Evolutionary conservation across 495 filamentous ascomycete genomes (phyloP), one percentile per base, ranked within the genome.

Genomic region (Filosporella fistucella): DNA sequence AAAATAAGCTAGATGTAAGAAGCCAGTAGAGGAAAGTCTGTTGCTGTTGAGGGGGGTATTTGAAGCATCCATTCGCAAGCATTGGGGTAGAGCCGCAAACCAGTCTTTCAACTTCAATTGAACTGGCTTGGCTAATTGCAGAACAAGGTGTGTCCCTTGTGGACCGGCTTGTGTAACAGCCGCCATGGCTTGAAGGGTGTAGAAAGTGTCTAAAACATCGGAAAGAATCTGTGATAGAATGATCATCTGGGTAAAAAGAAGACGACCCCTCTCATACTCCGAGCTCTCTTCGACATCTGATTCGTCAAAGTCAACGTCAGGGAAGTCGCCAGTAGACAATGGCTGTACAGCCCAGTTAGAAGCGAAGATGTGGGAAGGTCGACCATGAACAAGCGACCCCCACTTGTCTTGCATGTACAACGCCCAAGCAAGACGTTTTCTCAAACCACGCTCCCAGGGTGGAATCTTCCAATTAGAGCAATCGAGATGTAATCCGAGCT

Each of bases 341-440:
- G 76, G 67, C 48, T 79, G 77, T 8, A 95, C 89, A 17, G 83
- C 87, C 89, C 88, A 95, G 62, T 95, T 89, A 29, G 82, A 77
- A 29, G 75, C 68, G 46, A 84, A 84, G 54, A 90, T 89, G 59
- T 90, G 89, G 8, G 88, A 89, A 2, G 90, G 90, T 8, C 88
- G 81, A 18, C 90, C 89, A 55, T 90, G 81, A 20, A 90, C 80
- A n/a, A 96, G 68, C 21, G 86, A 84, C 29, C 85, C 85, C 89
- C 90, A 96, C 68, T 93, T 95, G 58, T 96, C 90, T 59, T 94
- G 86, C 81, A 89, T 87, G 59, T 88, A 96, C 49, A 96, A 68
- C 2, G 87, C 90, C 89, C 90, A 95, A 47, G 86, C 91, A 26
- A 96, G 70, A 21, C 90, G 80, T 60, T 91, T 88, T 38, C 89